These are phyloP conservation scores for Tremella yokohamensis DNA, from an alignment of 768 basidiomycete species.

Conservation along the genomic window DNA sequence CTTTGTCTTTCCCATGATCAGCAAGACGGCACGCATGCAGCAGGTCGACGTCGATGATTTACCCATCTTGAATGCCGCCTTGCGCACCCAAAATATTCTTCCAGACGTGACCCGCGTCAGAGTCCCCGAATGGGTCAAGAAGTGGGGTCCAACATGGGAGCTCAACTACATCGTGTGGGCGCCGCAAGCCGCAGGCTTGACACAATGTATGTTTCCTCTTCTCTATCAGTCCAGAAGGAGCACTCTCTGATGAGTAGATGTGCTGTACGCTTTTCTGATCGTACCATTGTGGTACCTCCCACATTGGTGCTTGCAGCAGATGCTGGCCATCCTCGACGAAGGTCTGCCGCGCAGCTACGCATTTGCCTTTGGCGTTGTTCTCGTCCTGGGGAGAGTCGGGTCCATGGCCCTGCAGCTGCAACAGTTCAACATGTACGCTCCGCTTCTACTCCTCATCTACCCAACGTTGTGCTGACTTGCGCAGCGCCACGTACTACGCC, in stretches of 20 bases:
- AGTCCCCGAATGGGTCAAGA: constrained; percentile 7
- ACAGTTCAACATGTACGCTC: constrained; percentile 19
- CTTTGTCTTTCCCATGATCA: constrained; percentile 25
- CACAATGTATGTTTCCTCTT: constrained; percentile 11
- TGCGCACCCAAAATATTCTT: constrained; percentile 26
- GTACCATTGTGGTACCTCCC: constrained; percentile 35
- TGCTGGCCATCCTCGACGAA: constrained; percentile 28
- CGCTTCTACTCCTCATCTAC: not conserved
- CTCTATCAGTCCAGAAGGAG: not conserved
- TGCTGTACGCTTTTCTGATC: constrained; percentile 8
- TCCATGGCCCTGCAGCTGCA: constrained; percentile 13
- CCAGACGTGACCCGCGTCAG: constrained; percentile 11
- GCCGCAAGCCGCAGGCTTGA: constrained; percentile 12
- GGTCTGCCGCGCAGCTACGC: constrained; percentile 6
- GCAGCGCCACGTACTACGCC: constrained; percentile 13
- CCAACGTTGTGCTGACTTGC: constrained; percentile 4
- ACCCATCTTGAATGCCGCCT: constrained; percentile 15
- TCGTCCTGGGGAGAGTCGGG: constrained; percentile 17
- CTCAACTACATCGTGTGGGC: constrained; percentile 27
- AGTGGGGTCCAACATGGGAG: constrained; percentile 9
- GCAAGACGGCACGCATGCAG: constrained; percentile 16
- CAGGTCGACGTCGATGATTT: constrained; percentile 36
- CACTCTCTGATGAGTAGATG: constrained; percentile 7
- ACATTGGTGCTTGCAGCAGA: constrained; percentile 30
- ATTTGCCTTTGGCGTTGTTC: constrained; percentile 21